Conservation (phyloP, 163 green algal genomes). For the Volvox carteri region DNA sequence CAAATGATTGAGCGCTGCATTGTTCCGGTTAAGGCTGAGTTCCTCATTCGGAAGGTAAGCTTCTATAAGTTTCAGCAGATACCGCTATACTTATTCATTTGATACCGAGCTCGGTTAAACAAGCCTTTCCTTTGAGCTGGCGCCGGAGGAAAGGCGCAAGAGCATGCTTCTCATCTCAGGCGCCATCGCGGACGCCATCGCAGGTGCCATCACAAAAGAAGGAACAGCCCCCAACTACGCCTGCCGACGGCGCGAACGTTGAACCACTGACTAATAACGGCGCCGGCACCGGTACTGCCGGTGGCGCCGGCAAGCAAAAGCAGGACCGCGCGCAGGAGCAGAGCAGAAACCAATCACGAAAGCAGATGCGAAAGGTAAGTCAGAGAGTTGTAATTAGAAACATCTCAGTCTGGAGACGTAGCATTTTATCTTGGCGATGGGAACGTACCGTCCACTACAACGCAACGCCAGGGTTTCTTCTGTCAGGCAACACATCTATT, state of each 20-base stretch:
- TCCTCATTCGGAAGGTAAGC: conserved; percentile 13
- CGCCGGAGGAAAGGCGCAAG: too few species aligned
- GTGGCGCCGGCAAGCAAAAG: neutral
- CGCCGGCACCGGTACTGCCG: too few species aligned
- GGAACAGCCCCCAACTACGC: neutral
- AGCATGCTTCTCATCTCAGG: neutral
- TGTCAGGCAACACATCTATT: neutral
- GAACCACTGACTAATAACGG: too few species aligned
- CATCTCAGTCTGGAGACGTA: neutral
- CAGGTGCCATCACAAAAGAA: too few species aligned
- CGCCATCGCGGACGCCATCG: neutral
- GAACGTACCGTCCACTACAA: neutral
- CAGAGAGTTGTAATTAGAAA: neutral
- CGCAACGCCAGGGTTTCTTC: neutral
- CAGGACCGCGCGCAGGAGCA: neutral
- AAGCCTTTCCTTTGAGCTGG: neutral
- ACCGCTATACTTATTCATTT: too few species aligned
- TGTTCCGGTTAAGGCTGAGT: conserved; percentile 44
- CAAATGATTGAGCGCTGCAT: conserved; percentile 35
- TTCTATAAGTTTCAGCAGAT: too few species aligned
- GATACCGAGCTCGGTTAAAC: neutral
- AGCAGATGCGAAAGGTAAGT: conserved; percentile 48
- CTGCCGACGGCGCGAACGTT: too few species aligned
- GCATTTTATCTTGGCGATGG: neutral
- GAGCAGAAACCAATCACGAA: conserved; percentile 36